Percentiles rank a stretch among this genome's conserved stretches.
Evolutionary conservation across 2,329 filamentous ascomycete species (phyloP).

Genomic region (Biscogniauxia marginata): DNA sequence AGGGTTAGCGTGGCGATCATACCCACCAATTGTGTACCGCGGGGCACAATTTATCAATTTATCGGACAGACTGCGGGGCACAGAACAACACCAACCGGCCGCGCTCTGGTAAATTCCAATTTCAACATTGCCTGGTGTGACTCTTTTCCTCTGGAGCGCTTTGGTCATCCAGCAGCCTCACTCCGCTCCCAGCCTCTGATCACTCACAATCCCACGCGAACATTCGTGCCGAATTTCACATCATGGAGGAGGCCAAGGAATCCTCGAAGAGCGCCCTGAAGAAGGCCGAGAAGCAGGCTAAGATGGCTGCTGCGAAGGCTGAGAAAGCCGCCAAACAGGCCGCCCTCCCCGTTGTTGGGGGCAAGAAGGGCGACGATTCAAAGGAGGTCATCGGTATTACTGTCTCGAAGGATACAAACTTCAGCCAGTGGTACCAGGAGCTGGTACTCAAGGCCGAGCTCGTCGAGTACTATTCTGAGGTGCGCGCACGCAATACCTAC

Average conservation of each 20-base stretch:
- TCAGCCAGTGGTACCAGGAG: constrained; percentile 96
- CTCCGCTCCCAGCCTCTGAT: not conserved
- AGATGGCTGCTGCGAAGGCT: constrained; percentile 60
- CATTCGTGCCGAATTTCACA: not conserved
- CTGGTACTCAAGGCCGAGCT: constrained; percentile 95
- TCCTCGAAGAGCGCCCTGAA: constrained; percentile 63
- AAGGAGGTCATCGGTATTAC: constrained; percentile 84
- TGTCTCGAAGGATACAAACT: constrained; percentile 79
- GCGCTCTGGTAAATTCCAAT: constrained; percentile 3
- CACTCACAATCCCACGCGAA: not conserved
- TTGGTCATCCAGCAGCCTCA: not conserved
- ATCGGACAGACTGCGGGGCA: constrained; percentile 14
- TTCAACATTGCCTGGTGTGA: not conserved
- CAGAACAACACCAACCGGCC: constrained; percentile 1
- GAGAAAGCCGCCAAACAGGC: constrained; percentile 60
- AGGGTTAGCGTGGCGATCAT: constrained; percentile 1
- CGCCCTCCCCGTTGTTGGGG: constrained; percentile 51
- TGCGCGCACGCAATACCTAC: constrained; percentile 8
- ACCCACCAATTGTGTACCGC: constrained; percentile 12
- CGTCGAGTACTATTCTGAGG: constrained; percentile 82
- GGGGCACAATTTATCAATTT: constrained; percentile 8
- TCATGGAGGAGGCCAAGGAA: constrained; percentile 25
- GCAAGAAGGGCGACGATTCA: constrained; percentile 48
- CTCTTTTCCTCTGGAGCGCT: not conserved
- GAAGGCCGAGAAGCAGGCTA: constrained; percentile 64